These are phyloP conservation scores for Apiospora kogelbergensis DNA, from an alignment of 2,329 filamentous ascomycete species.

Conservation along the genomic window DNA sequence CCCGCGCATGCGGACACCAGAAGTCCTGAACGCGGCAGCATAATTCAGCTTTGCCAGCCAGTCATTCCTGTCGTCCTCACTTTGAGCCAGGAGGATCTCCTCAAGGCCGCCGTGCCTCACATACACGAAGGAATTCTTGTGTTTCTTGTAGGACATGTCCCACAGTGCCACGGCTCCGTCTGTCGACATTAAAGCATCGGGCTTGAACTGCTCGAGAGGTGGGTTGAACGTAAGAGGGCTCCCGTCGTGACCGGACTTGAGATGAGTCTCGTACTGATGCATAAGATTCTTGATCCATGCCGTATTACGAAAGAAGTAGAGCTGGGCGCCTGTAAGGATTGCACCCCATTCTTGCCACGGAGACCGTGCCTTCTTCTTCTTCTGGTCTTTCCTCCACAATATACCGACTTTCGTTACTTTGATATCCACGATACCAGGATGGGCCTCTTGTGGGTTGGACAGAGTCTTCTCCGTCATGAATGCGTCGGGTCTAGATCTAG, in stretches of 20 bases:
- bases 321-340: conserved; percentile 90
- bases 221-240: conserved; percentile 87
- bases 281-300: conserved; percentile 90
- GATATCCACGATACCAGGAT: conserved; percentile 93
- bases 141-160: conserved; percentile 86
- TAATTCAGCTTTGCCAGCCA: conserved; percentile 97
- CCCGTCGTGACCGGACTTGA: conserved; percentile 73
- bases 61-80: conserved; percentile 89
- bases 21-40: conserved; percentile 88
- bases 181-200: conserved; percentile 89
- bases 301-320: conserved; percentile 95
- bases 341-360: conserved; percentile 99
- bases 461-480: conserved; percentile 89
- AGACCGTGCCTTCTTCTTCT: conserved; percentile 90
- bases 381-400: conserved; percentile 89
- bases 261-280: conserved; percentile 80
- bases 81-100: conserved; percentile 88
- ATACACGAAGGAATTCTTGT: conserved; percentile 93
- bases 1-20: conserved; percentile 86
- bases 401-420: conserved; percentile 96
- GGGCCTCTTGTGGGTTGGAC: conserved; percentile 80
- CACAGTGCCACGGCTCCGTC: conserved; percentile 87
- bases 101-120: conserved; percentile 84
- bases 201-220: conserved; percentile 87
- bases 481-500: conserved; percentile 87